Percentiles rank a stretch among this genome's conserved stretches.
Evolutionary conservation across 768 basidiomycete species (phyloP).

Genomic region (Trichaptum fuscoviolaceum): DNA sequence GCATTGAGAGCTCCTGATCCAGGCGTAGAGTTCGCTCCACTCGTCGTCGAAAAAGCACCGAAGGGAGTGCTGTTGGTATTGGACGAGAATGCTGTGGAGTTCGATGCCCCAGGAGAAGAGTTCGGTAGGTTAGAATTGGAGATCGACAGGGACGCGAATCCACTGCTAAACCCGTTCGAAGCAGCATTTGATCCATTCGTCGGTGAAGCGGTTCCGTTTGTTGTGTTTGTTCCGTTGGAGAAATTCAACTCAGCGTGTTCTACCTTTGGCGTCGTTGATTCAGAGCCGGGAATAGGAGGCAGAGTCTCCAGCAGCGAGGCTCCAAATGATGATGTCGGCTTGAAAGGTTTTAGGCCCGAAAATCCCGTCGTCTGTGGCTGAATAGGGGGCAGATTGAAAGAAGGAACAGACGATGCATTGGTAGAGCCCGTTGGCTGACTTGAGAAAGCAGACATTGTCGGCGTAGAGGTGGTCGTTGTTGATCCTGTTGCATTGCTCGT

Average conservation of each 20-base stretch:
- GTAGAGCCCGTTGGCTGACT: conserved; percentile 4
- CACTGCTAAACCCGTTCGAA: neutral
- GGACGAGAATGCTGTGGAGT: conserved; percentile 1
- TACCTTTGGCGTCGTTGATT: conserved; percentile 40
- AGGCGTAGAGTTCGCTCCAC: neutral
- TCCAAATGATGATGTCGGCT: conserved; percentile 77
- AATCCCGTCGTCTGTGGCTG: conserved; percentile 48
- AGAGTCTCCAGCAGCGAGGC: conserved; percentile 67
- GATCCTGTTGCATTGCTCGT: conserved; percentile 32
- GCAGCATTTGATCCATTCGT: neutral
- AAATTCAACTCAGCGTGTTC: neutral
- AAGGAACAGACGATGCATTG: conserved; percentile 4
- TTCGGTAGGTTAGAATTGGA: conserved; percentile 3
- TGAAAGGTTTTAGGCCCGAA: conserved; percentile 72
- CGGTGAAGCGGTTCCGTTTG: neutral
- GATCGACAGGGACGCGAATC: neutral
- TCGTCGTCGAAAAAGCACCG: neutral
- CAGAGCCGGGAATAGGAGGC: conserved; percentile 66
- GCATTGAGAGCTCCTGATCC: conserved; percentile 24
- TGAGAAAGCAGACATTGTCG: conserved; percentile 25
- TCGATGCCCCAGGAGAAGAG: conserved; percentile 3
- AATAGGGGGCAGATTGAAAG: conserved; percentile 21
- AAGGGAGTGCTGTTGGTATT: neutral
- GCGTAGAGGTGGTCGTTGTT: conserved; percentile 25
- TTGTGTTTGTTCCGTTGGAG: conserved; percentile 1